Base-by-base conservation (phyloP, 2,329 filamentous ascomycete genomes). In the Exophiala bonariae region DNA sequence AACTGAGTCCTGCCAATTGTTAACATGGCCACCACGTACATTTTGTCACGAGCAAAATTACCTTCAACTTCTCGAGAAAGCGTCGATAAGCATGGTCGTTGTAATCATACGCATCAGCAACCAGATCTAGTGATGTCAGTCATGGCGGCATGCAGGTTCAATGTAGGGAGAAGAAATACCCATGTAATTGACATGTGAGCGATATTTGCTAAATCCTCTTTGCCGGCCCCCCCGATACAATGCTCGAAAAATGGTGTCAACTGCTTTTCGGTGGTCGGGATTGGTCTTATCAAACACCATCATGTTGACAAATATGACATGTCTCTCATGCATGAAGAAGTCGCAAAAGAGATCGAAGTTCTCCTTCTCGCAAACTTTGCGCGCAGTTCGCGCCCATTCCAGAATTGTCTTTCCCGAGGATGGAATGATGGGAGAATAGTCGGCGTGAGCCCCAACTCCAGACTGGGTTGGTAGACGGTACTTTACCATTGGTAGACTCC, bases 1-100 rank as follows among this genome's bases (percentile, higher is more conserved):
- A 10, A 76, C 46, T 1, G 67, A 65, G 58, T 75, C 70, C 59
- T 75, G 10, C 7, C 2, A 28, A 30, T 6, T 6, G 16, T 19
- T 18, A 35, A 22, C 34, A 16, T 41, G 28, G 10, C 4, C 16
- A n/a, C n/a, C n/a, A n/a, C n/a, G n/a, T n/a, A n/a, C n/a, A n/a
- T n/a, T n/a, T n/a, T n/a, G n/a, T n/a, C n/a, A n/a, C 9, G 26
- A 9, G 8, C 8, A 7, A 23, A 13, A 4, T 19, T 11, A 52
- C 50, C 50, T 54, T 54, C 18, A 54, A 22, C 30, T 26, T 51
- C 41, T 54, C 51, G 8, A 54, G 44, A 33, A 54, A 54, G 17
- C 51, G 44, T 13, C 48, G 47, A 34, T 54, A 54, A 3, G 51
- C 51, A 41, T 54, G 51, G 14, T 51, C 44, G 28, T 54, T 54